These are phyloP conservation scores for Candolleomyces efflorescens DNA, from an alignment of 768 basidiomycete genomes.

Conservation along the genomic window DNA sequence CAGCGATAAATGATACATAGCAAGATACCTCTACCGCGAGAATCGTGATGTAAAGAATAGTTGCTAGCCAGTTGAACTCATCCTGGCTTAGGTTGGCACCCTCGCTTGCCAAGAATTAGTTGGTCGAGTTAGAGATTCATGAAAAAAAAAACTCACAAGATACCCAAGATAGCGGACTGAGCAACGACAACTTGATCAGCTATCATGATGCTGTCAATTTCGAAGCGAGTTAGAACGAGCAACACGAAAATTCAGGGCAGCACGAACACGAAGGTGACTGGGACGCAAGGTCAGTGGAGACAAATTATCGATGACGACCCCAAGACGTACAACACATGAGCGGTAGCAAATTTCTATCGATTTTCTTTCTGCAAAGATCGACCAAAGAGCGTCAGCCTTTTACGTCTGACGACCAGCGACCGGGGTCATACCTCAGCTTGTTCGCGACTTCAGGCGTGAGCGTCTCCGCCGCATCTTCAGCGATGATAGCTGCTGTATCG, in stretches of 20 bases:
- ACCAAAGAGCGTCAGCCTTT: not conserved
- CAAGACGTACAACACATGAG: conserved; percentile 63
- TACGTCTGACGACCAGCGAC: not conserved
- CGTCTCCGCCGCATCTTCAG: conserved; percentile 36
- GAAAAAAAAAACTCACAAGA: conserved; percentile 37
- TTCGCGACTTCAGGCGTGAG: conserved; percentile 50
- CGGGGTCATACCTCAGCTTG: conserved; percentile 42
- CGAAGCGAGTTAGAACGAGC: not conserved
- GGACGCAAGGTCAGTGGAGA: not conserved
- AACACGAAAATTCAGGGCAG: conserved; percentile 31
- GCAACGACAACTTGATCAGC: conserved; percentile 77
- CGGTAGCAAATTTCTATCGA: conserved; percentile 63
- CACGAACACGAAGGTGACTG: conserved; percentile 41
- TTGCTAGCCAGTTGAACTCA: conserved; percentile 68
- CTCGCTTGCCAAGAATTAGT: conserved; percentile 25
- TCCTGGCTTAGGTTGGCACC: conserved; percentile 60
- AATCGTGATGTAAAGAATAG: conserved; percentile 71
- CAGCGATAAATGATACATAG: not conserved
- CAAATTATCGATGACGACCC: not conserved
- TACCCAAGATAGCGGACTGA: conserved; percentile 64
- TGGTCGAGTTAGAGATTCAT: not conserved
- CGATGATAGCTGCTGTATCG: conserved; percentile 60
- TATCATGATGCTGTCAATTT: conserved; percentile 57
- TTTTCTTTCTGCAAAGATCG: conserved; percentile 44
- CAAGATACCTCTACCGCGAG: conserved; percentile 47